Base-by-base conservation (phyloP, 768 basidiomycete species). In the Neoboletus magnificus region DNA sequence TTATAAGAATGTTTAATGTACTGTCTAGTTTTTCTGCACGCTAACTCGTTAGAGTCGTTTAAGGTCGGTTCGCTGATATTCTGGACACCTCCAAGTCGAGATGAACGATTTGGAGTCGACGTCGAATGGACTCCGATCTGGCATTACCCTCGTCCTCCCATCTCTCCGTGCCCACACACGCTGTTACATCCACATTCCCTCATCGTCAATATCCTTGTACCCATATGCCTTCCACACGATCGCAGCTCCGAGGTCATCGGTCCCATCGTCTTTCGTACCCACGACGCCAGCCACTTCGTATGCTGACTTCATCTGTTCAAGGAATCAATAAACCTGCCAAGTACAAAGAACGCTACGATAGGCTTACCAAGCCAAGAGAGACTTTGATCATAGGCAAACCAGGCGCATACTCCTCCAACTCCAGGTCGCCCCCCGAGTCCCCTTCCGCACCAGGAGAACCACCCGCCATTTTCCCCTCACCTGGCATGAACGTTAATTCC, bases 321-420 rank as follows among this genome's bases (percentile, higher is more conserved):
- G 23, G 12, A 0, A 39, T 41, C n/a, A 29, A 30, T 32, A 6
- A 50, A 22, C 37, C 12, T 33, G 12, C 0, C 18, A 33, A 33
- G 30, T 4, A 9, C 5, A 7, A 22, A 47, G 25, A 22, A 23
- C 10, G 57, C 27, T 22, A 53, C 42, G 20, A 33, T 23, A 29
- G 0, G 72, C 79, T 60, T 48, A 83, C 81, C 47, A 85, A 58
- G 5, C 85, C 85, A 23, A 87, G 75, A 0, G 85, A 81, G 2
- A 87, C 76, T 63, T 85, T 85, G 72, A 86, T 86, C 18, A 75
- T 81, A 0, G 82, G 81, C 12, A 68, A 60, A 7, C 75, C 71
- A 1, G 83, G 81, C 0, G 48, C 64, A 56, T 85, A 84, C 11
- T 62, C 65, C 48, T 79, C 78, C 23, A 84, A 66, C n/a, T 58